A percentile compares a stretch with the other conserved stretches of the same genome.
phyloP scores from a whole-genome alignment of 2,329 filamentous ascomycete genomes.

The Venturiaceae sp. region DNA sequence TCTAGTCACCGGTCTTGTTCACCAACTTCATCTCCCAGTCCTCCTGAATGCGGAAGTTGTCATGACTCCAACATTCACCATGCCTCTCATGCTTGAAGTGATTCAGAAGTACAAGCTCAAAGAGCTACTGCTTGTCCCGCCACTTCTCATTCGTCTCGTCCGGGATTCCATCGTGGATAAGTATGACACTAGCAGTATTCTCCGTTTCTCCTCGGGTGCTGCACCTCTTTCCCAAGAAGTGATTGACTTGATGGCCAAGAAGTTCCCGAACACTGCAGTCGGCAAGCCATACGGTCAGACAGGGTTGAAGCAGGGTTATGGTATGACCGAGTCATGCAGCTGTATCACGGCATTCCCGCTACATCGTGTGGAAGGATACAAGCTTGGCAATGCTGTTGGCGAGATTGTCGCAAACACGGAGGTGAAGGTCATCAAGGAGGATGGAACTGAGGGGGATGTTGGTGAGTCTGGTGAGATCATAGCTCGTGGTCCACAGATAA shows the following conservation, averaged over 20 bases:
- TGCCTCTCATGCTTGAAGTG: slow-evolving; percentile 45
- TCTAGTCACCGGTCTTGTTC: slow-evolving; percentile 48
- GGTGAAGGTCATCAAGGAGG: slow-evolving; percentile 48
- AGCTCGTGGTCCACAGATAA: slow-evolving; percentile 37
- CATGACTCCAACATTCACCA: slow-evolving; percentile 56
- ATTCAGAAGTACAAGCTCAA: slow-evolving; percentile 42
- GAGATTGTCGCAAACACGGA: slow-evolving; percentile 49
- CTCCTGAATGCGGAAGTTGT: slow-evolving; percentile 56
- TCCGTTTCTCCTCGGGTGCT: slow-evolving; percentile 49
- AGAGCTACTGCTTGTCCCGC: slow-evolving; percentile 50
- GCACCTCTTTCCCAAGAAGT: slow-evolving; percentile 50
- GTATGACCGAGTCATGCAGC: slow-evolving; percentile 57
- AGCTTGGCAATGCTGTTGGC: slow-evolving; percentile 47
- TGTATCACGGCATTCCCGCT: slow-evolving; percentile 55
- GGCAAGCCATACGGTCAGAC: slow-evolving; percentile 15
- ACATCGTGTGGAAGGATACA: slow-evolving; percentile 41
- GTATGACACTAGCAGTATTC: slow-evolving; percentile 48
- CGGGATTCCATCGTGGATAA: slow-evolving; percentile 43
- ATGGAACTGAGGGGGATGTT: slow-evolving; percentile 42
- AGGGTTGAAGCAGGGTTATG: slow-evolving; percentile 57
- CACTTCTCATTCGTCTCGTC: slow-evolving; percentile 51
- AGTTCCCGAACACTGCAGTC: slow-evolving; percentile 41
- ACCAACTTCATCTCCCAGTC: slow-evolving; percentile 53
- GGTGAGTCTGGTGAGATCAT: slow-evolving; percentile 44
- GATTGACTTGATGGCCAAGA: slow-evolving; percentile 42